Evolutionary conservation across 2,329 filamentous ascomycete species (phyloP), one percentile per base, ranked within the genome.

Genomic region (Diaporthe citrichinensis): DNA sequence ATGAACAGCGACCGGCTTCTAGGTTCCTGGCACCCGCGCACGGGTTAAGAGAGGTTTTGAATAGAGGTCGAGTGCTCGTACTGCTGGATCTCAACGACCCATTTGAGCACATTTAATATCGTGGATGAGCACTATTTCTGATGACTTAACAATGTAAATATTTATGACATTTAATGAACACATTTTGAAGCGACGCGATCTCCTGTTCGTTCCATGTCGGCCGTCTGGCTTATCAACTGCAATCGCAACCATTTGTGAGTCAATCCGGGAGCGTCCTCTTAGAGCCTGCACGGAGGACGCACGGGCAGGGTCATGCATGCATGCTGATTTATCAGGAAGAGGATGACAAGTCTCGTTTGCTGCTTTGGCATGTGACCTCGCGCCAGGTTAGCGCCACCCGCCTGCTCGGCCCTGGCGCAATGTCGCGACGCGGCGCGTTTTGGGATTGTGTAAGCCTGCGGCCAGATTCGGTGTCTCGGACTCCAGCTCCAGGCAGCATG

Each of bases 401-500:
- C 34, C 6, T 34, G 65, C 49, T 69, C 34, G 49, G 23, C n/a
- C 12, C n/a, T 28, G 53, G n/a, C 65, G 14, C 23, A 34, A 39
- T 8, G 14, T 17, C 14, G 31, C 31, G 65, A 39, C 20, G 31
- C 31, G 31, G 4, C 65, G 46, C 31, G 65, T 53, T 67, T 49
- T n/a, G 25, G 65, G 31, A 25, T 68, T 15, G 46, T 51, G 65
- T 36, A 67, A 51, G 65, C 34, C 6, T 8, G 20, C 46, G 71
- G 71, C n/a, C 46, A 34, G 71, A 41, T 46, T 73, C 71, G 58
- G 71, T 44, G n/a, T 73, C 44, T 46, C 71, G 71, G 58, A 73
- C 71, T 65, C 46, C 46, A 31, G 14, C 23, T 12, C 20, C 23
- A 69, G 49, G 49, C 65, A 55, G 49, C 34, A 10, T 12, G 49